These are phyloP conservation scores for Apostasia shenzhenica DNA, from an alignment of 106 monocot genomes.

Conservation along the genomic window DNA sequence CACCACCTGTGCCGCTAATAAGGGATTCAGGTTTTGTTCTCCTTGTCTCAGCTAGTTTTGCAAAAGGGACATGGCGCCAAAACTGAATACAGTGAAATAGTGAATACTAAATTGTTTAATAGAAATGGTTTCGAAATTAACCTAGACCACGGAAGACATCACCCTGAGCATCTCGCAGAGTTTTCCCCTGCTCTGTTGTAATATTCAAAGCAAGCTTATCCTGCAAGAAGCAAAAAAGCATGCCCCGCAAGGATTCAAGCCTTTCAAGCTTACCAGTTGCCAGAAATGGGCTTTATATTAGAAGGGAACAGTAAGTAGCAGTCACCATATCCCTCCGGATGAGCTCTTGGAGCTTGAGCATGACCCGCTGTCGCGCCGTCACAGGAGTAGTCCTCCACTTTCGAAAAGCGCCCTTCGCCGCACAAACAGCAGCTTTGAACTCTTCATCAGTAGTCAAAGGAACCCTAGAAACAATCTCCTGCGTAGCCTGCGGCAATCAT, in stretches of 20 bases:
- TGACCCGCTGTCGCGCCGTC: constrained; percentile 76
- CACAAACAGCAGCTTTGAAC: constrained; percentile 69
- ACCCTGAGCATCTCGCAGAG: constrained; percentile 82
- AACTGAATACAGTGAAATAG: neutral
- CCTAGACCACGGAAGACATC: constrained; percentile 98
- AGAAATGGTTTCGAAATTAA: constrained; percentile 13
- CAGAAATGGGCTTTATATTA: no score
- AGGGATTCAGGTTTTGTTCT: no score
- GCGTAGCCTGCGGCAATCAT: constrained; percentile 51
- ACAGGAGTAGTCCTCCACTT: constrained; percentile 83
- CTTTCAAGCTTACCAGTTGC: no score
- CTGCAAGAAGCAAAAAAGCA: constrained; percentile 23
- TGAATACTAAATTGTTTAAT: neutral
- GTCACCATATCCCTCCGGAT: constrained; percentile 80
- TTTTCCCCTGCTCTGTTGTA: constrained; percentile 94
- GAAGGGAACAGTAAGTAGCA: neutral
- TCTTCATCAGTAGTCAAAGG: constrained; percentile 80
- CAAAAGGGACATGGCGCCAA: neutral
- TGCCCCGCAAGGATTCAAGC: no score
- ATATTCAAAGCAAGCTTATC: constrained; percentile 93
- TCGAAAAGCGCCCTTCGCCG: constrained; percentile 77
- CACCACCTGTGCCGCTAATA: no score
- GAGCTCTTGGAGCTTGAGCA: constrained; percentile 93
- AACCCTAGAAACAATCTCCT: constrained; percentile 81
- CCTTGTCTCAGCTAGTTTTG: no score